A percentile compares a stretch with the other conserved stretches of the same genome.
Evolutionary conservation across 2,329 filamentous ascomycete genomes (phyloP).

Genomic region (Sporothrix pseudoabietina): DNA sequence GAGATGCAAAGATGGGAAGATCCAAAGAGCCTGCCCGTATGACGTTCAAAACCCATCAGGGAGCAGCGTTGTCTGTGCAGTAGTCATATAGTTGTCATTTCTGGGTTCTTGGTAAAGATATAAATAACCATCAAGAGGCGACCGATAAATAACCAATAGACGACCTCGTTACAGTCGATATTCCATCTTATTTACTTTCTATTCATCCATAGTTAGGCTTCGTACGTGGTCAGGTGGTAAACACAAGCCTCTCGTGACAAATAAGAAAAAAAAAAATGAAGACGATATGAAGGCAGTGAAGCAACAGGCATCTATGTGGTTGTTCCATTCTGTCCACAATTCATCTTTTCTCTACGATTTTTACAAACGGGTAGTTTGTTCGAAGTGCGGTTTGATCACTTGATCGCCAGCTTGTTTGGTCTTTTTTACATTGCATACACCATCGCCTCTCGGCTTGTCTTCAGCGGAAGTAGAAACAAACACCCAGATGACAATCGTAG

Average conservation of each 20-base stretch:
- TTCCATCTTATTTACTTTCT: not conserved
- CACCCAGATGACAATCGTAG: not conserved
- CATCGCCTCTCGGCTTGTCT: slow-evolving; percentile 11
- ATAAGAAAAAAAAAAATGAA: not conserved
- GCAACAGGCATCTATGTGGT: not conserved
- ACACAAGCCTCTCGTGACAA: not conserved
- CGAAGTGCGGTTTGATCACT: not conserved
- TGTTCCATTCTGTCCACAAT: not conserved
- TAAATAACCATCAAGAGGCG: slow-evolving; percentile 9
- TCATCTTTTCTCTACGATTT: not conserved
- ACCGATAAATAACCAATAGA: not conserved
- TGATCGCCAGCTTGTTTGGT: not conserved
- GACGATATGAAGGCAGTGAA: not conserved
- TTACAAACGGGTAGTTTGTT: not conserved
- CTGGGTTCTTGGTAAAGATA: not conserved
- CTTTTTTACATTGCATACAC: not conserved
- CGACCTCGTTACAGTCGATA: not conserved
- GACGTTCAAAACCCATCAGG: not conserved
- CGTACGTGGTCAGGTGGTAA: not conserved
- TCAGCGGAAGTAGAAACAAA: not conserved
- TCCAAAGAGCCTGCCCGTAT: not conserved
- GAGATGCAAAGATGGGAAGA: not conserved
- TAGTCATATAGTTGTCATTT: not conserved
- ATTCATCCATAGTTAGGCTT: slow-evolving; percentile 22
- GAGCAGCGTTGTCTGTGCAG: slow-evolving; percentile 13